Evolutionary conservation across 768 basidiomycete genomes (phyloP), one percentile per base, ranked within the genome.

Genomic region (Dacryopinax spathularia): DNA sequence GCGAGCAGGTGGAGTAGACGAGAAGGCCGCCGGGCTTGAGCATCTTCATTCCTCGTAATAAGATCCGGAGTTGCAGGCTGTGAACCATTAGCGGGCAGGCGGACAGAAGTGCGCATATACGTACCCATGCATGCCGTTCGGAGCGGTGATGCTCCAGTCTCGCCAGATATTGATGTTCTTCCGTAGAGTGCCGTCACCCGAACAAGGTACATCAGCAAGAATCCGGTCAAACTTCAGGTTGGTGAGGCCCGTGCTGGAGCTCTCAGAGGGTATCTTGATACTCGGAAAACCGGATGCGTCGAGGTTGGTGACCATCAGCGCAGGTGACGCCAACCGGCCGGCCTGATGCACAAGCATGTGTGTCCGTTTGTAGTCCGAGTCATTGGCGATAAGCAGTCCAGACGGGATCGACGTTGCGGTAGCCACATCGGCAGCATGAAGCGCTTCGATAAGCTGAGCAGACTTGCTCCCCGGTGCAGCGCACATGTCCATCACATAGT

Each of bases 401-500:
- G 86, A 77, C 0, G 95, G 91, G 33, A 83, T 83, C 3, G 84
- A 84, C 34, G 59, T n/a, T 34, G 41, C 34, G 7, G 36, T 33
- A 9, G 84, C 80, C 5, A 82, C 82, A 71, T 87, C 87, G 59
- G 86, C 80, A 1, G 89, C 83, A 71, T 99, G 96, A 1, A 98
- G 79, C 1, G 93, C 90, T 77, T 99, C 96, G 60, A 99, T 84
- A 44, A 99, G 81, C 77, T 99, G 96, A 9, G 93, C 91, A 7
- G 95, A 96, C 78, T 99, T 99, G 25, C 93, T 96, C 4, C 96
- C 96, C 0, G 96, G 96, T 1, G 96, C 95, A 18, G 96, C 96
- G 72, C 96, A 99, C 90, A 95, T 92, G 73, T 99, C 96, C 69
- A 98, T 84, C 20, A 91, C 88, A 84, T 89, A 63, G 37, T 98